phyloP scores from a whole-genome alignment of 2,329 filamentous ascomycete genomes.

The Penicillium paneum region DNA sequence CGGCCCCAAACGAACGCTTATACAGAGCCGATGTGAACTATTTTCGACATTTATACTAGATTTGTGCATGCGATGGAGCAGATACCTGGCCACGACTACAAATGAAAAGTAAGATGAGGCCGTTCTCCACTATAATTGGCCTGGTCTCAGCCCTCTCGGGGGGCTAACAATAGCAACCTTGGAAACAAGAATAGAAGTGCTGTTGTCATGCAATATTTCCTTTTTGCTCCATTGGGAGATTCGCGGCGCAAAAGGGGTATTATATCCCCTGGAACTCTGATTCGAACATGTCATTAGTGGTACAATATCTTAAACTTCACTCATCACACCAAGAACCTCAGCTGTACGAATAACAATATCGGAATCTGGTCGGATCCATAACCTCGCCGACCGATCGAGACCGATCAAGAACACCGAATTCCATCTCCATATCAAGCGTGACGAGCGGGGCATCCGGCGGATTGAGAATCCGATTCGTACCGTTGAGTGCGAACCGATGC shows the following conservation, averaged over 20 bases:
- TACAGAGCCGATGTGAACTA: not conserved
- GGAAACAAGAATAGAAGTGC: constrained; percentile 5
- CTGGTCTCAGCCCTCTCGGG: constrained; percentile 2
- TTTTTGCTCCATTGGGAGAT: constrained; percentile 2
- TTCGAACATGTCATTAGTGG: too few species aligned
- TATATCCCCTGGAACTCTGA: not conserved
- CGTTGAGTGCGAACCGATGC: constrained; percentile 18
- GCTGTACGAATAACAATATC: constrained; percentile 18
- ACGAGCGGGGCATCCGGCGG: constrained; percentile 13
- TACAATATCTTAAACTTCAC: not conserved
- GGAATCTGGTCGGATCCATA: constrained; percentile 16
- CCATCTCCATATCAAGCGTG: constrained; percentile 17
- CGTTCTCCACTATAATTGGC: constrained; percentile 4
- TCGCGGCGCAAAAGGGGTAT: not conserved
- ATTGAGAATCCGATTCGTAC: constrained; percentile 17
- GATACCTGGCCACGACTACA: too few species aligned
- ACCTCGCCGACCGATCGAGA: constrained; percentile 14
- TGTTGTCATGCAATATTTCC: constrained; percentile 14
- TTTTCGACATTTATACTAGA: not conserved
- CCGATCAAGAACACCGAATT: constrained; percentile 18
- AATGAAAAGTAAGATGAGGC: not conserved
- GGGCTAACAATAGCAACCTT: constrained; percentile 8
- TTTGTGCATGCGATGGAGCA: too few species aligned
- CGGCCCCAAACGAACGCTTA: not conserved
- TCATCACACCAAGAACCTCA: not conserved